Evolutionary conservation across 352 stramenopile species (phyloP).

Genomic region (Globisporangium camurandrum): DNA sequence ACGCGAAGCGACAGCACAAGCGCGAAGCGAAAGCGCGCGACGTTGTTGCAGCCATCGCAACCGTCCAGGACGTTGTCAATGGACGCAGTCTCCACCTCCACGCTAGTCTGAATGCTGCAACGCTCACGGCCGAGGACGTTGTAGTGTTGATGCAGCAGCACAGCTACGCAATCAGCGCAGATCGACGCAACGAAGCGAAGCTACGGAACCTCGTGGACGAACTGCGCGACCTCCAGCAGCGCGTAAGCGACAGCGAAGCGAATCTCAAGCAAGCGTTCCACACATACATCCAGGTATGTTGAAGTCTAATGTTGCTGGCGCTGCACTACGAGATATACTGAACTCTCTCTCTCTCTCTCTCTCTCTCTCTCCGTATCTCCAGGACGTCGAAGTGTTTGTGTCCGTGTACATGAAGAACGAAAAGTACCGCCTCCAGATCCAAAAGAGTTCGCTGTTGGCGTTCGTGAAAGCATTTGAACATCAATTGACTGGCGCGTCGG

Average conservation of each 20-base stretch:
- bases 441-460: constrained; percentile 69
- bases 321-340: neutral
- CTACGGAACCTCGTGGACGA: constrained; percentile 41
- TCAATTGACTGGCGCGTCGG: constrained; percentile 29
- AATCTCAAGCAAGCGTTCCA: constrained; percentile 36
- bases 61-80: constrained; percentile 24
- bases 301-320: too few species aligned
- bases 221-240: constrained; percentile 27
- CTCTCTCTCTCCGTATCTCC: neutral
- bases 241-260: constrained; percentile 24
- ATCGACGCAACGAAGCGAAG: constrained; percentile 32
- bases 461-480: constrained; percentile 66
- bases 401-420: constrained; percentile 83
- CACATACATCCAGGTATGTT: constrained; percentile 48
- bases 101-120: constrained; percentile 15
- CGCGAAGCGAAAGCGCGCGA: constrained; percentile 44
- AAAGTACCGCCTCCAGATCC: constrained; percentile 75
- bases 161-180: constrained; percentile 11
- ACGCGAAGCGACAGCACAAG: constrained; percentile 57
- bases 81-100: constrained; percentile 12
- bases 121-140: constrained; percentile 23
- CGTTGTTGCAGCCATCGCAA: constrained; percentile 21
- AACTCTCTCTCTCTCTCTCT: neutral
- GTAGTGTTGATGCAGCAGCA: constrained; percentile 20
- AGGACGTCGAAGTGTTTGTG: constrained; percentile 74